Conservation (phyloP, 257 asterid species). For the Solanum sejunctum region DNA sequence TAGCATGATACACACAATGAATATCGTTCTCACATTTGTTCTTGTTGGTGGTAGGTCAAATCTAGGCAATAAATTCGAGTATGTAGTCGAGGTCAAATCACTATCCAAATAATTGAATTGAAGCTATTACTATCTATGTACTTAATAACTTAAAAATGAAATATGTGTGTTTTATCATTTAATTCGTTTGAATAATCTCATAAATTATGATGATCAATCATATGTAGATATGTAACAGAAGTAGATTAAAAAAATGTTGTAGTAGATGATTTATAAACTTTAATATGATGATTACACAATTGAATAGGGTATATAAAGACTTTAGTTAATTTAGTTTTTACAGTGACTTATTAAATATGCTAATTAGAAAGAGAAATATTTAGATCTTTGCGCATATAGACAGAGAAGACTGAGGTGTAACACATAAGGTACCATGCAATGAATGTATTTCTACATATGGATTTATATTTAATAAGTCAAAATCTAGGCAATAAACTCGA, state of each 20-base stretch:
- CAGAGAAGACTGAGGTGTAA: neutral
- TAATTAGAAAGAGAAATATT: neutral
- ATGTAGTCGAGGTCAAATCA: neutral
- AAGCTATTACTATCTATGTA: neutral
- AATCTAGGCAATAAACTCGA: too few species aligned
- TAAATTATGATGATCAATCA: too few species aligned
- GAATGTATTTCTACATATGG: too few species aligned
- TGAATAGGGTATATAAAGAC: too few species aligned
- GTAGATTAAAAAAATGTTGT: too few species aligned
- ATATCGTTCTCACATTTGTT: neutral
- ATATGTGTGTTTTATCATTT: neutral
- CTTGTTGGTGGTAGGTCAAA: neutral
- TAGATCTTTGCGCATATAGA: neutral
- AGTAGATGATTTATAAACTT: too few species aligned
- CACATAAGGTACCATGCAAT: too few species aligned
- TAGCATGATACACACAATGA: neutral
- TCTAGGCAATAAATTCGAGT: neutral
- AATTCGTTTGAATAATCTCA: neutral
- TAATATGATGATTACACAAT: too few species aligned
- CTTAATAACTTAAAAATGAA: neutral
- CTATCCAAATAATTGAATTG: neutral
- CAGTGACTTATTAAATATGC: rapidly evolving
- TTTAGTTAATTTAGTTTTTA: neutral
- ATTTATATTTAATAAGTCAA: too few species aligned
- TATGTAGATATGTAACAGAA: neutral